phyloP scores from a whole-genome alignment of 2,329 filamentous ascomycete genomes.

The Magnaporthiopsis incrustans region DNA sequence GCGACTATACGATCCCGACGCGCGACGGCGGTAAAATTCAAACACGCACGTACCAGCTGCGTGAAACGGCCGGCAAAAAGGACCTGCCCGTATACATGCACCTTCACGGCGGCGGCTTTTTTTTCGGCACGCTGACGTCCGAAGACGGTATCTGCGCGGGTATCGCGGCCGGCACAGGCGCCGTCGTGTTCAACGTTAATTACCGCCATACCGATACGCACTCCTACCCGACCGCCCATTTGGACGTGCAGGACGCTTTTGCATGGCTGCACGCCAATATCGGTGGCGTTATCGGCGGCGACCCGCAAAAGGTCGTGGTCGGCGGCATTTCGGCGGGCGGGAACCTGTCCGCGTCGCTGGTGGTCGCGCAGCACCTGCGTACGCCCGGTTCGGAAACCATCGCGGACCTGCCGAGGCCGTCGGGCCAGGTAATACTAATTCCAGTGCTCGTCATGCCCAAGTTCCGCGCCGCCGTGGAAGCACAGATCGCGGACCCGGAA shows the following conservation, averaged over 20 bases:
- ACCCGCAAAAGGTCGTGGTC: constrained; percentile 30
- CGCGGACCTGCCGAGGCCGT: constrained; percentile 22
- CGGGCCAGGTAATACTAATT: too few relatives aligned
- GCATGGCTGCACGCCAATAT: constrained; percentile 43
- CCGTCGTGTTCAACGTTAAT: constrained; percentile 45
- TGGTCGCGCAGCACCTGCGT: constrained; percentile 28
- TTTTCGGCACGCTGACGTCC: constrained; percentile 43
- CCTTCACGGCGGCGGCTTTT: constrained; percentile 26
- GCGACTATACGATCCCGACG: constrained; percentile 22
- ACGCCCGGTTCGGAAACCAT: constrained; percentile 7
- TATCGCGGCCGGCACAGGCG: constrained; percentile 31
- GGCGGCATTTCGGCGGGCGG: constrained; percentile 42
- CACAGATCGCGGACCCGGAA: background rate
- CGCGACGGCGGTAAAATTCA: constrained; percentile 20
- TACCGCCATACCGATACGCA: constrained; percentile 52
- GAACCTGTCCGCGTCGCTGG: constrained; percentile 32
- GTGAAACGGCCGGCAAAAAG: constrained; percentile 42
- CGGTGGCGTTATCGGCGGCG: constrained; percentile 20
- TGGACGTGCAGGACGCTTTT: constrained; percentile 48
- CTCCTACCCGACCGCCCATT: constrained; percentile 39
- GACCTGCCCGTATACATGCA: constrained; percentile 11
- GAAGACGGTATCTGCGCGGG: constrained; percentile 45
- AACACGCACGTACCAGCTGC: constrained; percentile 13
- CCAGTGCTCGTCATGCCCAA: constrained; percentile 43
- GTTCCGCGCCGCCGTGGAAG: constrained; percentile 25